These are phyloP conservation scores for Atkinsonella texensis DNA, from an alignment of 2,329 filamentous ascomycete genomes.

Conservation along the genomic window DNA sequence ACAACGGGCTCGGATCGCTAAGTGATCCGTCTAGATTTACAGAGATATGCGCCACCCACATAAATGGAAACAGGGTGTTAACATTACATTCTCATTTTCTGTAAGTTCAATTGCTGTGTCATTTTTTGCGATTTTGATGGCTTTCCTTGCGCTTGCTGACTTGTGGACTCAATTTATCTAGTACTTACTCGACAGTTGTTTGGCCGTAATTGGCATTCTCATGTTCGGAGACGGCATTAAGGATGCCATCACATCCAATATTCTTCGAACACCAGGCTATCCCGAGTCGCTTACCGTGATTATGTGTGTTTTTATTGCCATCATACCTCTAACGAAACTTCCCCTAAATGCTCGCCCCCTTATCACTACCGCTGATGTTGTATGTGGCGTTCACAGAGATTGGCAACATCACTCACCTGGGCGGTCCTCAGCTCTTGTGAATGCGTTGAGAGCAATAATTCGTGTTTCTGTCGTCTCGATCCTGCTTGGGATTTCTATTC, in stretches of 20 bases:
- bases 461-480: conserved; percentile 55
- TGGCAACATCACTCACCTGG: conserved; percentile 27
- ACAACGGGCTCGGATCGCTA: not conserved
- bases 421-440: conserved; percentile 29
- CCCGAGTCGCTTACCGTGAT: conserved; percentile 61
- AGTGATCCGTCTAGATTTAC: conserved; percentile 36
- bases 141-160: not conserved
- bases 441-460: conserved; percentile 43
- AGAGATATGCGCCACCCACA: conserved; percentile 61
- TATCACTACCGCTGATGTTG: conserved; percentile 69
- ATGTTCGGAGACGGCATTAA: conserved; percentile 91
- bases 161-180: conserved; percentile 16
- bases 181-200: conserved; percentile 69
- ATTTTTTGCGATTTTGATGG: too few species aligned
- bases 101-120: conserved; percentile 25
- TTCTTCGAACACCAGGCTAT: conserved; percentile 64
- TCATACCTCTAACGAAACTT: conserved; percentile 94
- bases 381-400: conserved; percentile 56
- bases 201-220: conserved; percentile 72
- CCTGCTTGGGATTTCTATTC: conserved; percentile 61
- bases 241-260: conserved; percentile 85
- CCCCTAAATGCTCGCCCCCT: conserved; percentile 83
- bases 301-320: conserved; percentile 76
- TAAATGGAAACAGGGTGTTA: conserved; percentile 65
- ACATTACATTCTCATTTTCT: conserved; percentile 75